Percentiles rank a stretch among this genome's conserved stretches.
phyloP scores from a whole-genome alignment of 2,329 filamentous ascomycete genomes.

The Phoma sp. region DNA sequence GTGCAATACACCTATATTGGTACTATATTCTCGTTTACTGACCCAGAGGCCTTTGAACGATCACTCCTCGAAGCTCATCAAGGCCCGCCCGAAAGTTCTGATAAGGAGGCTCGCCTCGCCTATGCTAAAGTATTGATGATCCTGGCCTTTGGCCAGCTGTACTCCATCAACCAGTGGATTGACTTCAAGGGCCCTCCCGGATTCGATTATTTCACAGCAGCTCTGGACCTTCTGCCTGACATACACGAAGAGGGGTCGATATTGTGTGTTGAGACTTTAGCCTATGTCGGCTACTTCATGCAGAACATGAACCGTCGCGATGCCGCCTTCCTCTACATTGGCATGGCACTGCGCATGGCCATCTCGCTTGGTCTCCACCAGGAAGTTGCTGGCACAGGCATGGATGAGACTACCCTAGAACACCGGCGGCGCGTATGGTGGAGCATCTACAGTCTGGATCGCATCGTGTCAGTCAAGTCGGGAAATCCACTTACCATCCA shows the following conservation, averaged over 20 bases:
- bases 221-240: constrained; percentile 6
- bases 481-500: constrained; percentile 10
- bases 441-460: constrained; percentile 11
- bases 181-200: constrained; percentile 8
- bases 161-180: constrained; percentile 11
- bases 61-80: constrained; percentile 3
- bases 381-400: neutral
- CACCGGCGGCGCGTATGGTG: constrained; percentile 9
- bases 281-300: constrained; percentile 12
- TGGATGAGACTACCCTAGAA: constrained; percentile 2
- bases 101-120: neutral
- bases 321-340: constrained; percentile 9
- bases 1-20: constrained; percentile 9
- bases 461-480: constrained; percentile 9
- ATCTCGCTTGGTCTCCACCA: constrained; percentile 8
- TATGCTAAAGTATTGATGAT: constrained; percentile 10
- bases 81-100: constrained; percentile 2
- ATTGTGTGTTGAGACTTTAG: constrained; percentile 4
- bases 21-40: constrained; percentile 7
- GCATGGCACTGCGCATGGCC: constrained; percentile 8
- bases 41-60: constrained; percentile 5
- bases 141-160: constrained; percentile 7
- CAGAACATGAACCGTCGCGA: constrained; percentile 12
- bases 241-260: constrained; percentile 9
- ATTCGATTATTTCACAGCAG: constrained; percentile 11